A percentile compares a stretch with the other conserved stretches of the same genome.
phyloP scores from a whole-genome alignment of 495 filamentous ascomycete genomes.

The Friedmanniomyces simplex region DNA sequence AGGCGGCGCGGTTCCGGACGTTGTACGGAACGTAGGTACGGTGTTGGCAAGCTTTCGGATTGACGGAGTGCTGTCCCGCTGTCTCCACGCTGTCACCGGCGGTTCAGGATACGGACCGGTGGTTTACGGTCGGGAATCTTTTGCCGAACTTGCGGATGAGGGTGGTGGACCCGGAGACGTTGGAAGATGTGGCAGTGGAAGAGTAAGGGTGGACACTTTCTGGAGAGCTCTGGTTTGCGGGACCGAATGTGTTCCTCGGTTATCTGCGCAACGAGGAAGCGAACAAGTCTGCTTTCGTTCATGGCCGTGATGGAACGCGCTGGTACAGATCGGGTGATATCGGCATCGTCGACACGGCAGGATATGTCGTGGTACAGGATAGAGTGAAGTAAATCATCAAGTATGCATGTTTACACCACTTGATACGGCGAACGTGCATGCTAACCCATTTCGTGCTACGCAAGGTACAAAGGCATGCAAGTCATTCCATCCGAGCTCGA shows the following conservation, averaged over 20 bases:
- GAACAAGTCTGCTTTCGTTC: slow-evolving; percentile 38
- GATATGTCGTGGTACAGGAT: slow-evolving; percentile 26
- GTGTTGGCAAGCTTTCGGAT: slow-evolving; percentile 61
- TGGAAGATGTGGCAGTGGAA: background rate
- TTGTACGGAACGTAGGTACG: slow-evolving; percentile 42
- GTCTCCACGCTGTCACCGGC: background rate
- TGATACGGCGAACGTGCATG: background rate
- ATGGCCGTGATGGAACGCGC: slow-evolving; percentile 26
- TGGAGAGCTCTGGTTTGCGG: slow-evolving; percentile 28
- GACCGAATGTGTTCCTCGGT: slow-evolving; percentile 31
- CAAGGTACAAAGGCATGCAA: slow-evolving; percentile 25
- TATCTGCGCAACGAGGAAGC: slow-evolving; percentile 30
- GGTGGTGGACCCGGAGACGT: background rate
- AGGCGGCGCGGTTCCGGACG: slow-evolving; percentile 39
- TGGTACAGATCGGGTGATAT: slow-evolving; percentile 32
- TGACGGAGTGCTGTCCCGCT: slow-evolving; percentile 24
- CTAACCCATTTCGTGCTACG: background rate
- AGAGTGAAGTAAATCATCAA: slow-evolving; percentile 35
- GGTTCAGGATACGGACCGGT: background rate
- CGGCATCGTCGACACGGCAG: slow-evolving; percentile 27
- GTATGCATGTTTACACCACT: background rate
- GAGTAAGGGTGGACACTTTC: background rate
- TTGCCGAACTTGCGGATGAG: background rate
- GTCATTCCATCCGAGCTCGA: slow-evolving; percentile 62
- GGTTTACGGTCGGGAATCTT: background rate